Conservation (phyloP, 345 rosid genomes). For the Psidium guajava region DNA sequence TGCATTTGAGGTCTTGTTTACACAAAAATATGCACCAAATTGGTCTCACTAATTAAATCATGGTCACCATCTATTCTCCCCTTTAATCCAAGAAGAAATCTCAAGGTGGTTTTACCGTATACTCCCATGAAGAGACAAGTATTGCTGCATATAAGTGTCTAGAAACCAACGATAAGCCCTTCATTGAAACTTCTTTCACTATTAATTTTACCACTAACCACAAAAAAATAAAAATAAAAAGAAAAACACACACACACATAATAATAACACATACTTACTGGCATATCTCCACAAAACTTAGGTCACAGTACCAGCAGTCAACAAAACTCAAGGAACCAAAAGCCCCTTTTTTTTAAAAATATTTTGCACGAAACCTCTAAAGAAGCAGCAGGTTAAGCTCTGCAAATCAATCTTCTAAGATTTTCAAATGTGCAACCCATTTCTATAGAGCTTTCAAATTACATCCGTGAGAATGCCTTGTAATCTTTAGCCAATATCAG, state of each 20-base stretch:
- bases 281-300: background rate
- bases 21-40: background rate
- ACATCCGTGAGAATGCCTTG: background rate
- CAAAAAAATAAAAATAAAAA: background rate
- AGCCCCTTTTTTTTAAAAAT: background rate
- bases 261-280: background rate
- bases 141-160: background rate
- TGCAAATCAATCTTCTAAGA: background rate
- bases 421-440: background rate
- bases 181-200: background rate
- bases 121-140: background rate
- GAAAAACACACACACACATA: background rate
- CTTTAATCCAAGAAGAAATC: background rate
- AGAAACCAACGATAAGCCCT: background rate
- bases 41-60: background rate
- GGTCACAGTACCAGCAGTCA: background rate
- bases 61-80: background rate
- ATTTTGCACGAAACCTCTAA: background rate
- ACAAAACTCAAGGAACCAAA: background rate
- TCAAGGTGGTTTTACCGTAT: background rate
- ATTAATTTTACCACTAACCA: background rate
- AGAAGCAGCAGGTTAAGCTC: background rate
- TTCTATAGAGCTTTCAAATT: background rate
- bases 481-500: background rate
- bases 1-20: background rate